Conservation (phyloP, 2,329 filamentous ascomycete genomes). For the Echinosphaeria canescens region DNA sequence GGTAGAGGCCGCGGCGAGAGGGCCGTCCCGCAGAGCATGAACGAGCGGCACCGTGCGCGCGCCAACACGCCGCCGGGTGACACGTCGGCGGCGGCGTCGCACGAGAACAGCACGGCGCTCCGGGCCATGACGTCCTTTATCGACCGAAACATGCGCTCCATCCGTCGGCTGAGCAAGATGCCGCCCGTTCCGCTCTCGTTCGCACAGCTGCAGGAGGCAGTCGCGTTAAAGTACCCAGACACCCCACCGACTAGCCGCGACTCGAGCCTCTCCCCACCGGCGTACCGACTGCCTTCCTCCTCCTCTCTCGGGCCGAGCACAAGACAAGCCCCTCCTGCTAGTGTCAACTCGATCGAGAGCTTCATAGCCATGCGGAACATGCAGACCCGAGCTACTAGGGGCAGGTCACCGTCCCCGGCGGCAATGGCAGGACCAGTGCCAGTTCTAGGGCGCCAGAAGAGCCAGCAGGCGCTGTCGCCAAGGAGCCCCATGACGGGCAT, state of each 20-base stretch:
- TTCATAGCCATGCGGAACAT: no score
- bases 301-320: neutral
- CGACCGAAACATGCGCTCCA: constrained; percentile 17
- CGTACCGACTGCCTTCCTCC: neutral
- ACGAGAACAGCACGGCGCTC: constrained; percentile 18
- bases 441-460: constrained; percentile 1
- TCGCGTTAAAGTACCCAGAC: constrained; percentile 5
- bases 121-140: constrained; percentile 21
- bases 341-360: no score
- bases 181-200: constrained; percentile 12
- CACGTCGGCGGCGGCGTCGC: constrained; percentile 16
- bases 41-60: constrained; percentile 17
- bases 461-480: constrained; percentile 2
- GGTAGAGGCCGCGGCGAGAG: no score
- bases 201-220: constrained; percentile 10
- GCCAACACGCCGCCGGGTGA: constrained; percentile 10
- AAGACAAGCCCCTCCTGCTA: neutral
- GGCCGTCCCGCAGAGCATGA: constrained; percentile 10
- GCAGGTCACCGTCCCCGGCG: no score
- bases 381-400: no score
- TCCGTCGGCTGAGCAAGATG: constrained; percentile 17
- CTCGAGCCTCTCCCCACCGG: constrained; percentile 9
- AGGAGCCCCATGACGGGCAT: constrained; percentile 1
- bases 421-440: constrained; percentile 2
- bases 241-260: constrained; percentile 13